Conservation (phyloP, 2,329 filamentous ascomycete species). For the Dactylonectria estremocensis region DNA sequence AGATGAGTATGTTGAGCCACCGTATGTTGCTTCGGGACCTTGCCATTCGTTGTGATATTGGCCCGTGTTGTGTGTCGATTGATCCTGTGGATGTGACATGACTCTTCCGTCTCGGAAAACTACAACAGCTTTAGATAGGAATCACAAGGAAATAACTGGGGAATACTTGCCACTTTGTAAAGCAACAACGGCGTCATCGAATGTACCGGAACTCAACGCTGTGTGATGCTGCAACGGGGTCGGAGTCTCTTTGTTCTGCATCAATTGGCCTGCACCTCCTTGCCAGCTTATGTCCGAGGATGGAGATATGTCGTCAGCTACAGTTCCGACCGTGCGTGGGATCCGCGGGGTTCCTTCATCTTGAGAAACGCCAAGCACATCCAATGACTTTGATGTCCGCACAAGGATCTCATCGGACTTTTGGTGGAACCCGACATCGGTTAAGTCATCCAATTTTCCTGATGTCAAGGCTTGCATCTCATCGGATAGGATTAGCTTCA, state of each 20-base stretch:
- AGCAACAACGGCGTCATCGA: background rate
- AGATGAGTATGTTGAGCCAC: background rate
- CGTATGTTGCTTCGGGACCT: background rate
- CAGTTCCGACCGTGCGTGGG: background rate
- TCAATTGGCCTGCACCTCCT: background rate
- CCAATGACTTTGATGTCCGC: background rate
- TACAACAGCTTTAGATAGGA: background rate
- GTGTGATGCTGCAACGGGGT: background rate
- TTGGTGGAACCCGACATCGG: background rate
- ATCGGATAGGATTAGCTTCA: background rate
- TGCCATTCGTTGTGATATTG: background rate
- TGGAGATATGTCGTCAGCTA: background rate
- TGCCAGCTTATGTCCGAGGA: background rate
- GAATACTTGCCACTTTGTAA: background rate
- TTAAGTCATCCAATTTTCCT: background rate
- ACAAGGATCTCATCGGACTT: background rate
- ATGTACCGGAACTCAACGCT: background rate
- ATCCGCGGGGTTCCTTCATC: background rate
- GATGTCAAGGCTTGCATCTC: background rate
- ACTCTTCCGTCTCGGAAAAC: background rate
- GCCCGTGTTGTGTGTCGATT: background rate
- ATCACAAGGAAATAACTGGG: background rate
- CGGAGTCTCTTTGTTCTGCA: background rate
- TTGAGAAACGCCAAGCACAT: background rate
- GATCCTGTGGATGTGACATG: background rate